Percentiles rank a stretch among this genome's conserved stretches.
Evolutionary conservation across 805 yeast genomes (phyloP).

Genomic region (Metschnikowia hibisci): DNA sequence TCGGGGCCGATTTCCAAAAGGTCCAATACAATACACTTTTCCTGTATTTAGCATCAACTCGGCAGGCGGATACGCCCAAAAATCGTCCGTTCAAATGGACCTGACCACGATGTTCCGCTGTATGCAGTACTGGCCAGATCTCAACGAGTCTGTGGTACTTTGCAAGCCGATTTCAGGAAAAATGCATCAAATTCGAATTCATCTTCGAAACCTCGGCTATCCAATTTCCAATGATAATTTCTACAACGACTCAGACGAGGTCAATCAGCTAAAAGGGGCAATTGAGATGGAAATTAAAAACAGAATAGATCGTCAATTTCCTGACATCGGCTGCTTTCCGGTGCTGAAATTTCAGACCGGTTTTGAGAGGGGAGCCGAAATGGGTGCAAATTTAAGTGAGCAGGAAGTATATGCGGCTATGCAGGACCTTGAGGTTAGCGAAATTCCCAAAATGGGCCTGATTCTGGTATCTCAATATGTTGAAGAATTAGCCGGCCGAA

Average conservation of each 20-base stretch:
- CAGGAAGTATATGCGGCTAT: neutral
- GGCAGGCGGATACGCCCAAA: slow-evolving; percentile 23
- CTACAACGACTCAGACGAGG: slow-evolving; percentile 8
- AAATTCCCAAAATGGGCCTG: neutral
- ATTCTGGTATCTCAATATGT: neutral
- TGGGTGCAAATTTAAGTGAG: neutral
- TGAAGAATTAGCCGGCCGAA: neutral
- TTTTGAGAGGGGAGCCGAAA: too few species aligned
- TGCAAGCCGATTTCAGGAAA: slow-evolving; percentile 52
- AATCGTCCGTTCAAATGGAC: slow-evolving; percentile 21
- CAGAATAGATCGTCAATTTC: neutral
- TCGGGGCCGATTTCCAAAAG: slow-evolving; percentile 37
- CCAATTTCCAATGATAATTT: slow-evolving; percentile 18
- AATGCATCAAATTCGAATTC: slow-evolving; percentile 57
- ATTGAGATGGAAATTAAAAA: slow-evolving; percentile 9
- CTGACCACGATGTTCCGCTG: slow-evolving; percentile 33
- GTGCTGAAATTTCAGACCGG: neutral
- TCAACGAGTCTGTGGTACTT: slow-evolving; percentile 41
- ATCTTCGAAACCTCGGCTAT: slow-evolving; percentile 42
- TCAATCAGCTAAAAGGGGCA: slow-evolving; percentile 4
- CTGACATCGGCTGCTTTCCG: neutral
- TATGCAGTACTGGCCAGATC: slow-evolving; percentile 24
- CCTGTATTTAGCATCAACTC: slow-evolving; percentile 38
- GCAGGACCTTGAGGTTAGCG: neutral
- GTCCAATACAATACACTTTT: slow-evolving; percentile 26